Percentiles rank a stretch among this genome's conserved stretches.
Conservation (phyloP, 306 rosid genomes). For the Arachis hypogaea region DNA sequence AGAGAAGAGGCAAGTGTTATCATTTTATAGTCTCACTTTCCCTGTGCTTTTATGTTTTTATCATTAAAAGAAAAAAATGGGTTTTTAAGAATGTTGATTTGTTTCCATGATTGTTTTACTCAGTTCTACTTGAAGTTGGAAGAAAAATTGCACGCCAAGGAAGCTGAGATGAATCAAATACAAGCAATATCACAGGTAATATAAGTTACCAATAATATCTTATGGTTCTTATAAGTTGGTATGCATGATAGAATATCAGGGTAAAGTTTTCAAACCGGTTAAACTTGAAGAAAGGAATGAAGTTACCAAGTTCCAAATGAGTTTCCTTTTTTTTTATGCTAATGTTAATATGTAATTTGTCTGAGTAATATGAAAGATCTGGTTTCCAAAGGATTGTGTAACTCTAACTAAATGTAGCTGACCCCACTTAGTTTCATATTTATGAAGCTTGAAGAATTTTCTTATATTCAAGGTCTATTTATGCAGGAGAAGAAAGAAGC, state of each 20-base stretch:
- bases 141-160: conserved; percentile 63
- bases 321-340: neutral
- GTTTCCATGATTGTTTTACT: conserved; percentile 29
- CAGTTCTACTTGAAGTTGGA: conserved; percentile 65
- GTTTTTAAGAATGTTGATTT: conserved; percentile 33
- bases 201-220: conserved; percentile 3
- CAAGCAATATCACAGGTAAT: conserved; percentile 64
- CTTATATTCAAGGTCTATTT: conserved; percentile 20
- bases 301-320: conserved; percentile 1
- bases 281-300: neutral
- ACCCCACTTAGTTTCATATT: neutral
- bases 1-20: conserved; percentile 68
- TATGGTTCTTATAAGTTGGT: conserved; percentile 6
- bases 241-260: conserved; percentile 13
- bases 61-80: neutral
- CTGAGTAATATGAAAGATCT: neutral
- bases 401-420: neutral
- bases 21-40: conserved; percentile 8
- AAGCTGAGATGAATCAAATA: conserved; percentile 60
- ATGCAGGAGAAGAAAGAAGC: conserved; percentile 68
- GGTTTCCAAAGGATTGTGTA: neutral
- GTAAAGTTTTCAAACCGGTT: neutral
- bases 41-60: neutral
- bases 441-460: conserved; percentile 34
- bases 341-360: neutral